These are phyloP conservation scores for Penicillium sp. DNA, from an alignment of 2,329 filamentous ascomycete genomes.

Conservation along the genomic window DNA sequence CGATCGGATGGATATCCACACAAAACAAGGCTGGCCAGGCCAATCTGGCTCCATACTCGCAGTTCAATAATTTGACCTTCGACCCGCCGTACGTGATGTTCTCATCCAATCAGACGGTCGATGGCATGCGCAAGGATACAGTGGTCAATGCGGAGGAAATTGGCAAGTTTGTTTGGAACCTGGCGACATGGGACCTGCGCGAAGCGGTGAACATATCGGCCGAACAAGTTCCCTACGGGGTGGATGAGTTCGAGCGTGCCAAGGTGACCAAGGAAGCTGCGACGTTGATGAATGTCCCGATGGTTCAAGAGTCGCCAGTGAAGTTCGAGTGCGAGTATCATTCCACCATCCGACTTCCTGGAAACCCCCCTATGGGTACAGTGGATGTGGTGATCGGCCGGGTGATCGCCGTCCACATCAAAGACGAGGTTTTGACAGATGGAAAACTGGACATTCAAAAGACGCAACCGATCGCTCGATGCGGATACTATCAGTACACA, in stretches of 20 bases:
- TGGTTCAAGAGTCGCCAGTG: conserved; percentile 54
- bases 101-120: conserved; percentile 53
- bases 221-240: conserved; percentile 47
- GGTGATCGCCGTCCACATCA: conserved; percentile 57
- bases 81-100: conserved; percentile 63
- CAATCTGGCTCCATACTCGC: conserved; percentile 59
- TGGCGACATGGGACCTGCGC: conserved; percentile 56
- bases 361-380: conserved; percentile 55
- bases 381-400: conserved; percentile 57
- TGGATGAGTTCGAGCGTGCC: conserved; percentile 55
- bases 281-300: conserved; percentile 43
- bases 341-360: conserved; percentile 53
- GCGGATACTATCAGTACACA: conserved; percentile 59
- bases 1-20: conserved; percentile 62
- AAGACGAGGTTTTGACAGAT: conserved; percentile 53
- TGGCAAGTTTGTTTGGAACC: conserved; percentile 57
- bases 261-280: conserved; percentile 50
- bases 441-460: conserved; percentile 55
- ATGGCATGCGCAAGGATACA: conserved; percentile 52
- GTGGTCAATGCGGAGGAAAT: conserved; percentile 55
- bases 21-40: conserved; percentile 46
- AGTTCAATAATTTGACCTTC: conserved; percentile 63
- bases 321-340: conserved; percentile 59
- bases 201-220: conserved; percentile 55
- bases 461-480: conserved; percentile 57